These are phyloP conservation scores for Thyridium curvatum DNA, from an alignment of 2,329 filamentous ascomycete genomes.

Conservation along the genomic window DNA sequence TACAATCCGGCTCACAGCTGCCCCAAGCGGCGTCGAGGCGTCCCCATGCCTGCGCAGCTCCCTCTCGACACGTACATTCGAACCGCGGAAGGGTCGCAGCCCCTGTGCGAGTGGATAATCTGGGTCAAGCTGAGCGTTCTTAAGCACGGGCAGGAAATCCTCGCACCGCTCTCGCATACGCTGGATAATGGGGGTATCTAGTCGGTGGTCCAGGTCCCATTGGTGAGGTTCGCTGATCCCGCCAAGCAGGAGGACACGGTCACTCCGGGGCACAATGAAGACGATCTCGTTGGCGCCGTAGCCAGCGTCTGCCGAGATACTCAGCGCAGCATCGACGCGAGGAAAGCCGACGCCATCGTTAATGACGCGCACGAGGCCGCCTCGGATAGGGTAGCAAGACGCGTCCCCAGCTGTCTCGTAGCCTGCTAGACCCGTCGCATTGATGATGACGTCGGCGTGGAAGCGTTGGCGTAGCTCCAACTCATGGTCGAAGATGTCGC, in stretches of 20 bases:
- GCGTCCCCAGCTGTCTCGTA: slow-evolving; percentile 27
- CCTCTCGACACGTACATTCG: slow-evolving; percentile 34
- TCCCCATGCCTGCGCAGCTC: slow-evolving; percentile 22
- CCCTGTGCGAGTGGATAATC: slow-evolving; percentile 36
- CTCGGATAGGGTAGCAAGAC: slow-evolving; percentile 34
- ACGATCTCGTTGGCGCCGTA: slow-evolving; percentile 29
- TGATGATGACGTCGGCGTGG: slow-evolving; percentile 34
- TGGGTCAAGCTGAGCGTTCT: slow-evolving; percentile 29
- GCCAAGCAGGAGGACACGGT: slow-evolving; percentile 34
- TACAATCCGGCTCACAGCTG: slow-evolving; percentile 27
- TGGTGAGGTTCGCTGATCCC: slow-evolving; percentile 28
- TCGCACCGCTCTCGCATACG: slow-evolving; percentile 36
- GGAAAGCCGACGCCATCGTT: slow-evolving; percentile 36
- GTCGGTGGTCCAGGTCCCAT: slow-evolving; percentile 28
- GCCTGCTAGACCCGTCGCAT: slow-evolving; percentile 31
- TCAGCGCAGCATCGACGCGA: slow-evolving; percentile 30
- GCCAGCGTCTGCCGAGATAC: slow-evolving; percentile 30
- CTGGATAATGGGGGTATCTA: slow-evolving; percentile 29
- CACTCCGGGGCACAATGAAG: slow-evolving; percentile 36
- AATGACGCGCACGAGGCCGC: slow-evolving; percentile 35
- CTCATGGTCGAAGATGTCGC: slow-evolving; percentile 27
- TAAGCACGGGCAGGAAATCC: slow-evolving; percentile 31
- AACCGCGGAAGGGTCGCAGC: slow-evolving; percentile 29
- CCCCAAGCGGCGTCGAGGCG: too few relatives aligned
- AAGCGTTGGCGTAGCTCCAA: slow-evolving; percentile 22